phyloP scores from a whole-genome alignment of 768 basidiomycete genomes.

The Termitomyces sp. region DNA sequence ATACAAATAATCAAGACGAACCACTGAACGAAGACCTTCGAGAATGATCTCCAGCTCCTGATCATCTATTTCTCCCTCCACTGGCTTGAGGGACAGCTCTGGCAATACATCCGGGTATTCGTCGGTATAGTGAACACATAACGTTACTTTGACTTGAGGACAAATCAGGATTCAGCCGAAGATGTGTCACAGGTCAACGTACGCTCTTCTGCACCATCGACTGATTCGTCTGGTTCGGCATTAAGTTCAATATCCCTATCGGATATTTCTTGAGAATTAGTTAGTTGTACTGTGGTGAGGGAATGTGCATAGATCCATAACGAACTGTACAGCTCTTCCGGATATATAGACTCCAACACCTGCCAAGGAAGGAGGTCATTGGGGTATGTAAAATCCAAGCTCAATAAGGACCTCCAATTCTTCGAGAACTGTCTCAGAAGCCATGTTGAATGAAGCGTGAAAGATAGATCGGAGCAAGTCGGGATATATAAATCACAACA shows the following conservation, averaged over 20 bases:
- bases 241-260: conserved; percentile 78
- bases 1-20: conserved; percentile 25
- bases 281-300: conserved; percentile 17
- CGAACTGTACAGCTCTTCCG: conserved; percentile 88
- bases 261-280: conserved; percentile 67
- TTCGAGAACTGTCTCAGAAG: conserved; percentile 67
- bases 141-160: conserved; percentile 60
- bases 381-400: conserved; percentile 2
- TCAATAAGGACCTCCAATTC: conserved; percentile 74
- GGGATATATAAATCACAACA: background rate
- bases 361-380: conserved; percentile 23
- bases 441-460: conserved; percentile 34
- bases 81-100: conserved; percentile 55
- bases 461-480: background rate
- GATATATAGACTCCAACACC: conserved; percentile 96
- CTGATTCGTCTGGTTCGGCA: conserved; percentile 79
- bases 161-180: conserved; percentile 8
- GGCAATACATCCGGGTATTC: conserved; percentile 85
- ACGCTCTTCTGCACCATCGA: conserved; percentile 58
- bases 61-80: conserved; percentile 58
- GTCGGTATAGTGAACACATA: conserved; percentile 74
- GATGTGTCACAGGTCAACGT: conserved; percentile 19
- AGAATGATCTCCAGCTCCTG: conserved; percentile 52
- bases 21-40: conserved; percentile 49
- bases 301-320: conserved; percentile 25